A percentile compares a stretch with the other conserved stretches of the same genome.
phyloP scores from a whole-genome alignment of 2,329 filamentous ascomycete genomes.

The Periconia digitata region DNA sequence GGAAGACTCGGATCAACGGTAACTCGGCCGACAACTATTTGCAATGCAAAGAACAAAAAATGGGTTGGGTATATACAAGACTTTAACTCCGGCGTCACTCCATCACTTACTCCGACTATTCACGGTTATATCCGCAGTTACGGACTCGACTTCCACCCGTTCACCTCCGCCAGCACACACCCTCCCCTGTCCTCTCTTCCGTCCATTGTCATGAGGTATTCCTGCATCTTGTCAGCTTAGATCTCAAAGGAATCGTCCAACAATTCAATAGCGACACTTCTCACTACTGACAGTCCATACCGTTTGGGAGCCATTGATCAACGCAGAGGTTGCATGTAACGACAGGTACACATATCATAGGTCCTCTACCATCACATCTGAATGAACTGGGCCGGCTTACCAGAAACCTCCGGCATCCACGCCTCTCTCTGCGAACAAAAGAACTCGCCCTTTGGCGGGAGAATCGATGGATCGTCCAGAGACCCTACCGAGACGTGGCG shows the following conservation, averaged over 20 bases:
- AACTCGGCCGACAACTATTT: no score
- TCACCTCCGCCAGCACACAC: background rate
- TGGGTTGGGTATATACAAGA: no score
- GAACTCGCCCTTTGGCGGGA: constrained; percentile 63
- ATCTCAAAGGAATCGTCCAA: background rate
- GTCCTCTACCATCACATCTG: no score
- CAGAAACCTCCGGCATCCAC: constrained; percentile 27
- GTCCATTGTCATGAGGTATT: background rate
- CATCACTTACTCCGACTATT: background rate
- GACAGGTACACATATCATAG: no score
- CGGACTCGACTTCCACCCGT: no score
- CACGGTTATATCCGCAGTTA: no score
- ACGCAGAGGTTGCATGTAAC: no score
- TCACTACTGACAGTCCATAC: no score
- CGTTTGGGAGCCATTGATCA: background rate
- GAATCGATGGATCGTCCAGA: constrained; percentile 24
- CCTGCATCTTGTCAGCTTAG: background rate
- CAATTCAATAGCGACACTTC: no score
- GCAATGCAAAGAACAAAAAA: no score
- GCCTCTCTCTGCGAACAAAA: constrained; percentile 59
- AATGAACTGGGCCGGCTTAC: constrained; percentile 8
- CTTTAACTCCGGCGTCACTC: no score
- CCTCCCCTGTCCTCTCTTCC: background rate
- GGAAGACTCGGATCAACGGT: background rate
- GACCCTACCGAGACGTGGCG: constrained; percentile 25